A percentile compares a stretch with the other conserved stretches of the same genome.
These are phyloP conservation scores for Leccinum griseonigrum DNA, from an alignment of 1,284 basidiomycete genomes.

Conservation along the genomic window DNA sequence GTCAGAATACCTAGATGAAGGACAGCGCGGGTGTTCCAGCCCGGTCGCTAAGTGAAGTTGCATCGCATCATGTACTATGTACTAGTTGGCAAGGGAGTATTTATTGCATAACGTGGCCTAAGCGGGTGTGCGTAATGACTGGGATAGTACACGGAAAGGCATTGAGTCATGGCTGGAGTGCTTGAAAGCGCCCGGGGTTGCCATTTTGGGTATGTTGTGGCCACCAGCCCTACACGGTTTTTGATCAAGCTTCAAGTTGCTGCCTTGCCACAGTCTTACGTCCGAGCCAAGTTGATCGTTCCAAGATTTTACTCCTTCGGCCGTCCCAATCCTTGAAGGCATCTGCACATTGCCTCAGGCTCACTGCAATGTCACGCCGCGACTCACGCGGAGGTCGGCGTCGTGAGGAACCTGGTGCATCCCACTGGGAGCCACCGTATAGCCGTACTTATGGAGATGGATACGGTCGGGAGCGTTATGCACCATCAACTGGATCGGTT, in stretches of 20 bases:
- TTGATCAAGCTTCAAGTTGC: background rate
- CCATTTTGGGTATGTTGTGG: too few species aligned
- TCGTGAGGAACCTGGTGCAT: slow-evolving; percentile 13
- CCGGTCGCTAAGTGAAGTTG: too few species aligned
- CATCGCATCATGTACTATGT: too few species aligned
- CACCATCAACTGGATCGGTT: slow-evolving; percentile 4
- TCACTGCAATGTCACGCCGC: slow-evolving; percentile 19
- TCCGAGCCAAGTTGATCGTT: background rate
- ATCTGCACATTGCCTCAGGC: slow-evolving; percentile 5
- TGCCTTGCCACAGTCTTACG: background rate
- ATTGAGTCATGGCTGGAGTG: too few species aligned
- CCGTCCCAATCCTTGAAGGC: slow-evolving; percentile 1
- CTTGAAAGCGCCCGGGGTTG: too few species aligned
- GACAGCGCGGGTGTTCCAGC: background rate
- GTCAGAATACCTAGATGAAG: background rate
- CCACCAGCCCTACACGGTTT: too few species aligned
- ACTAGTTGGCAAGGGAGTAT: background rate
- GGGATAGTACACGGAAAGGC: too few species aligned
- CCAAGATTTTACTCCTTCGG: slow-evolving; percentile 21
- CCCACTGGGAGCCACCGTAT: slow-evolving; percentile 7
- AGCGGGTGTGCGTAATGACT: background rate
- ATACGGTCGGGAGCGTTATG: slow-evolving; percentile 7
- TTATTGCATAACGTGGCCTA: background rate
- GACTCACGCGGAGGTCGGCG: slow-evolving; percentile 13
- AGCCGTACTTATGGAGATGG: slow-evolving; percentile 6